Evolutionary conservation across 352 stramenopile species (phyloP), one percentile per base, ranked within the genome.

Genomic region (Globisporangium middletonii): DNA sequence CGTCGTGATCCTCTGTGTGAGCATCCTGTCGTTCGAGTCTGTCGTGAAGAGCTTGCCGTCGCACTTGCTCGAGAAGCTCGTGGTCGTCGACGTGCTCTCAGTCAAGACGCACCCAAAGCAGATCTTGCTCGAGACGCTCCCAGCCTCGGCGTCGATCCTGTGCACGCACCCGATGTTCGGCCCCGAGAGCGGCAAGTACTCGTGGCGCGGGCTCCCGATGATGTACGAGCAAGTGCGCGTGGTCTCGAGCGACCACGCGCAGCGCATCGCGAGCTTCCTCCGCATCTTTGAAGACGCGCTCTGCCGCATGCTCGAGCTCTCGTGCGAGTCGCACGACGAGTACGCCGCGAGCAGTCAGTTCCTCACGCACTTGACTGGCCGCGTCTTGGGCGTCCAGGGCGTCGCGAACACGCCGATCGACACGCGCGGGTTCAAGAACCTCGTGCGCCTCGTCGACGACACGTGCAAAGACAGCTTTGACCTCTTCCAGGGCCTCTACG

Each of bases 131-230:
- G 71, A 96, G 38, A 58, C 89, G n/a, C 63, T 98, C 16, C 95
- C 95, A 2, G 58, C 74, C 45, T 88, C 88, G 62, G 88, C 80
- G 53, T 95, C 97, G 57, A 95, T 99, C 38, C 69, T 99, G 38
- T 98, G 94, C 61, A 98, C 96, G 16, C 96, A 99, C 75, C 96
- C 96, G 2, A 99, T 99, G 96, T 99, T 99, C 73, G 96, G 96
- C 44, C 95, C 96, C 1, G 96, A 98, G 72, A 97, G 81, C 52
- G 96, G 94, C 49, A 97, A 97, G 53, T 86, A 98, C 75, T 89
- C 88, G 55, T 99, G 96, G 96, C 78, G 91, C 45, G 86, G 83
- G 12, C 72, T 99, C 47, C 96, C 91, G 19, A 98, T 98, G 83
- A 95, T 99, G 65, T 99, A 95, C 62, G 96, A 99, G 68, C 88